phyloP scores from a whole-genome alignment of 768 basidiomycete species.

The Auricularia cornea region DNA sequence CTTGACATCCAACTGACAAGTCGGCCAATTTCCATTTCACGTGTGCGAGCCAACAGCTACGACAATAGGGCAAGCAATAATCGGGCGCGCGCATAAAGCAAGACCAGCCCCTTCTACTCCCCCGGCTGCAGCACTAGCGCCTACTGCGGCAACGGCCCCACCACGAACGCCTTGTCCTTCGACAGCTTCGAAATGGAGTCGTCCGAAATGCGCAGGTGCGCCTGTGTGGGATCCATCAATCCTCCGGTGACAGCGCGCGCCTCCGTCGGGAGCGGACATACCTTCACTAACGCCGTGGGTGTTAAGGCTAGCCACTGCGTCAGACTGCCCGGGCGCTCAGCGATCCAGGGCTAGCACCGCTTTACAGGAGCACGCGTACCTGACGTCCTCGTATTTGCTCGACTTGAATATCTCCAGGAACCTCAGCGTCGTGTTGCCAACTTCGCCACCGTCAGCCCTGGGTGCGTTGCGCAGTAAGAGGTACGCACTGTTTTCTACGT shows the following conservation, averaged over 20 bases:
- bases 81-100: background rate
- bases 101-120: background rate
- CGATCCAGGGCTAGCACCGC: constrained; percentile 17
- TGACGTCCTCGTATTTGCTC: constrained; percentile 21
- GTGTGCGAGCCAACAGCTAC: background rate
- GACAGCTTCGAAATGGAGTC: constrained; percentile 41
- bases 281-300: constrained; percentile 47
- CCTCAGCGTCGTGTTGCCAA: constrained; percentile 45
- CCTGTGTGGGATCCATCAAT: constrained; percentile 13
- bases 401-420: constrained; percentile 59
- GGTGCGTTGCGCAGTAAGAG: too few relatives aligned
- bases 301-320: constrained; percentile 56
- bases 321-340: constrained; percentile 27
- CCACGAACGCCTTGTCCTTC: constrained; percentile 43
- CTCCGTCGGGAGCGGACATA: background rate
- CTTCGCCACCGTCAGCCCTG: background rate
- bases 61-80: background rate
- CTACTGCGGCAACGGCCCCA: constrained; percentile 18
- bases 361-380: constrained; percentile 3
- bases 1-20: background rate
- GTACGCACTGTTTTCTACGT: constrained; percentile 47
- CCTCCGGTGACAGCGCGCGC: background rate
- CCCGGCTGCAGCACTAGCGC: background rate
- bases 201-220: constrained; percentile 48
- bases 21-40: background rate